Conservation (phyloP, 495 filamentous ascomycete genomes). For the Bathelium albidoporum region DNA sequence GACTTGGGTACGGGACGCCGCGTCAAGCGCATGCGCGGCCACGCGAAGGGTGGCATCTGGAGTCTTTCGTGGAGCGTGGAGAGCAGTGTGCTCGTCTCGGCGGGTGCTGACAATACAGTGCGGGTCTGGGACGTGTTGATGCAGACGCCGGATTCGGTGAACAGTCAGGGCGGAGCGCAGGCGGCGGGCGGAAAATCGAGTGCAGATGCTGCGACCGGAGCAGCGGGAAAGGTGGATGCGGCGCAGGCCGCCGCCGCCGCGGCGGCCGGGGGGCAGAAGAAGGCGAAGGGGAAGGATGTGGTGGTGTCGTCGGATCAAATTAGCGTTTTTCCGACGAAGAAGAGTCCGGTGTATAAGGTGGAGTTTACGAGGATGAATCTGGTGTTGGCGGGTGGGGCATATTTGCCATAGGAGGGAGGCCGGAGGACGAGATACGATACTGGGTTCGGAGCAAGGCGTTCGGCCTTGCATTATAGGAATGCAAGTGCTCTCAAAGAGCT, state of each 20-base stretch:
- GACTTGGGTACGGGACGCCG: constrained; percentile 72
- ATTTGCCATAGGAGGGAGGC: constrained; percentile 50
- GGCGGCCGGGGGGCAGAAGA: constrained; percentile 25
- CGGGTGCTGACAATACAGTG: constrained; percentile 85
- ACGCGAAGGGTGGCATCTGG: constrained; percentile 89
- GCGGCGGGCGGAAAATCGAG: constrained; percentile 37
- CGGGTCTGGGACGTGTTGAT: constrained; percentile 67
- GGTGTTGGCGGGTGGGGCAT: constrained; percentile 78
- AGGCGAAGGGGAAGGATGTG: constrained; percentile 84
- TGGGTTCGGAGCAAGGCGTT: neutral
- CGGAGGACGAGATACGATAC: neutral
- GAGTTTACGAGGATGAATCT: constrained; percentile 89
- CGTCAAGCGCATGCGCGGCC: constrained; percentile 85
- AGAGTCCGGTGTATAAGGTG: constrained; percentile 87
- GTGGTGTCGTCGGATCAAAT: constrained; percentile 89
- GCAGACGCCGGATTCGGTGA: constrained; percentile 33
- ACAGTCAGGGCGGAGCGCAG: constrained; percentile 49
- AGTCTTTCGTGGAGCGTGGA: constrained; percentile 85
- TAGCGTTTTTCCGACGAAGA: constrained; percentile 87
- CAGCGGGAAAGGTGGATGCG: constrained; percentile 10
- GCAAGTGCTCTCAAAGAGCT: neutral
- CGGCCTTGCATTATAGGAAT: neutral
- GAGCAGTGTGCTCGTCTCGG: constrained; percentile 75
- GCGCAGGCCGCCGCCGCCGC: constrained; percentile 12
- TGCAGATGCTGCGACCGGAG: constrained; percentile 33